Evolutionary conservation across 495 filamentous ascomycete genomes (phyloP).

Genomic region (Lasiosphaeriaceae sp.): DNA sequence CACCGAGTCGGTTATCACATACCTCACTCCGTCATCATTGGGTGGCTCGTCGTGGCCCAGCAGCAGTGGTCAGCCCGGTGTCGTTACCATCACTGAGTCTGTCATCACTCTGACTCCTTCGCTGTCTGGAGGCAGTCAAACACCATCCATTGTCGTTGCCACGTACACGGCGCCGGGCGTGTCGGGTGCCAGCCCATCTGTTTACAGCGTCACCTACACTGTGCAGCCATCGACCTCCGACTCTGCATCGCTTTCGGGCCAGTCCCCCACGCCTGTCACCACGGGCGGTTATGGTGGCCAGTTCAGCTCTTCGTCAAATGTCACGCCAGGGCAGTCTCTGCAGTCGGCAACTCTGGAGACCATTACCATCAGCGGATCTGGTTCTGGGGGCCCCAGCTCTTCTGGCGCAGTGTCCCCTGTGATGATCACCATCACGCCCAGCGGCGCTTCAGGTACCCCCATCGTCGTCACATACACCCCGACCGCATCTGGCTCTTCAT

Average conservation of each 20-base stretch:
- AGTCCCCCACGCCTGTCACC: background rate
- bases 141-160: conserved; percentile 10
- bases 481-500: background rate
- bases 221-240: background rate
- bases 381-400: background rate
- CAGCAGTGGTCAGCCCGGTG: background rate
- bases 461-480: conserved; percentile 15
- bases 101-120: background rate
- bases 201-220: conserved; percentile 24
- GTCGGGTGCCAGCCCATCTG: conserved; percentile 1
- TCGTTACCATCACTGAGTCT: conserved; percentile 1
- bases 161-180: conserved; percentile 19
- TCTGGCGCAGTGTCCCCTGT: background rate
- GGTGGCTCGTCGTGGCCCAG: background rate
- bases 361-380: background rate
- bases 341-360: background rate
- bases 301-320: background rate
- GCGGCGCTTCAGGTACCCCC: conserved; percentile 5
- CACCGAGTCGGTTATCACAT: background rate
- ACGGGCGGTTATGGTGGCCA: conserved; percentile 7
- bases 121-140: background rate
- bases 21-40: background rate
- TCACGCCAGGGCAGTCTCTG: background rate
- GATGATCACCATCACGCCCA: conserved; percentile 8
- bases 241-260: background rate